Percentiles rank a stretch among this genome's conserved stretches.
Conservation (phyloP, 805 yeast genomes). For the Metschnikowia henanensis region DNA sequence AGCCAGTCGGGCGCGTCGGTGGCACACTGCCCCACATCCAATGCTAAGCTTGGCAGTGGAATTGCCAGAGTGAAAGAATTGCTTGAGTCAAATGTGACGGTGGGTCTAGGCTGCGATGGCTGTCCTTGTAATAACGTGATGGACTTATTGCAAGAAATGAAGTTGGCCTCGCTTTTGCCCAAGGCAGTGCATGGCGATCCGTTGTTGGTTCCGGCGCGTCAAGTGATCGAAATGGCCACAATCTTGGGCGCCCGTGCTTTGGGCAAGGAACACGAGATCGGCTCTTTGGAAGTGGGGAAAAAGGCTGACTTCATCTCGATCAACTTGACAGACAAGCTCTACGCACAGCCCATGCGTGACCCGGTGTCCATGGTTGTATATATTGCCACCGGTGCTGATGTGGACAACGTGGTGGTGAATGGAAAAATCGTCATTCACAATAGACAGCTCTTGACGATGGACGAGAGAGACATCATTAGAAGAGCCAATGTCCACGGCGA, state of each 20-base stretch:
- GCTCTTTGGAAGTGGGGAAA: constrained; percentile 16
- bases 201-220: constrained; percentile 12
- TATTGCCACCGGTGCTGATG: constrained; percentile 24
- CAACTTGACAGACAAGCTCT: constrained; percentile 18
- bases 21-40: constrained; percentile 22
- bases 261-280: constrained; percentile 18
- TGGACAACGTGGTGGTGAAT: constrained; percentile 15
- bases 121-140: constrained; percentile 22
- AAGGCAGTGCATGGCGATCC: constrained; percentile 23
- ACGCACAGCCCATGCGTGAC: constrained; percentile 22
- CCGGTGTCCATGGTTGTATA: constrained; percentile 24
- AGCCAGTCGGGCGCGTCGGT: constrained; percentile 15
- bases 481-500: constrained; percentile 15
- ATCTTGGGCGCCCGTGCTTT: constrained; percentile 16
- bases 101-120: constrained; percentile 23
- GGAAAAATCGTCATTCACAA: constrained; percentile 12
- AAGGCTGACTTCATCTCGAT: constrained; percentile 18
- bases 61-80: constrained; percentile 19
- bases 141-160: constrained; percentile 24
- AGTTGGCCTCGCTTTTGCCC: constrained; percentile 20
- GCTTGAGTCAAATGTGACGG: constrained; percentile 15
- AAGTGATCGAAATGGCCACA: constrained; percentile 17
- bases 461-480: constrained; percentile 12
- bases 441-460: constrained; percentile 11
- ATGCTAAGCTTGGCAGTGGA: constrained; percentile 22